These are phyloP conservation scores for Trichoderma atroviride DNA, from an alignment of 2,329 filamentous ascomycete species.

Conservation along the genomic window DNA sequence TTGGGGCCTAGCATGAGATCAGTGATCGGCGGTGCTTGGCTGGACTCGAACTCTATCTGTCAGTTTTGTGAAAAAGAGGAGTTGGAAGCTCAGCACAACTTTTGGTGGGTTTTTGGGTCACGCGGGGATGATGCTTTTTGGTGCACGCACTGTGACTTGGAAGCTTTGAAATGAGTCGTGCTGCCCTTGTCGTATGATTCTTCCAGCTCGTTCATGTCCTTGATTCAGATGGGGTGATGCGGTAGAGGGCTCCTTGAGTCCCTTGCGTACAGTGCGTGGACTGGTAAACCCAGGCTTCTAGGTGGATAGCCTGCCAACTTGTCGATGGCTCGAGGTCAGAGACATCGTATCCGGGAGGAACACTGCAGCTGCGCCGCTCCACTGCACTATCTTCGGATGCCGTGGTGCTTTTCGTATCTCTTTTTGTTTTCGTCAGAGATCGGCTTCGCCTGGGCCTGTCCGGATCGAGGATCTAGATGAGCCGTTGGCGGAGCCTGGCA, in stretches of 20 bases:
- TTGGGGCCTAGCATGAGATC: constrained; percentile 5
- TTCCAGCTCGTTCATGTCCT: neutral
- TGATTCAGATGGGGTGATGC: neutral
- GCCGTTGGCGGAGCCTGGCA: neutral
- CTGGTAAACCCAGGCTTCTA: neutral
- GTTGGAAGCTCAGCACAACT: neutral
- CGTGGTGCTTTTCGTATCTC: constrained; percentile 22
- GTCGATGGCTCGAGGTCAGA: neutral
- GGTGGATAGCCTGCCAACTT: neutral
- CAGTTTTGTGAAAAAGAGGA: neutral
- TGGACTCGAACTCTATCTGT: constrained; percentile 23
- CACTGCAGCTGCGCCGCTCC: constrained; percentile 24
- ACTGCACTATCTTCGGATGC: constrained; percentile 22
- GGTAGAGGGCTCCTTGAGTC: neutral
- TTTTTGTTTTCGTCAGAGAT: constrained; percentile 21
- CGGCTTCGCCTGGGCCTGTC: neutral
- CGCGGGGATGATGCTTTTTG: neutral
- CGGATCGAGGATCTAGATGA: constrained; percentile 1
- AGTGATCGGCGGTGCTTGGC: constrained; percentile 20
- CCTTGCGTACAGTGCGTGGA: neutral
- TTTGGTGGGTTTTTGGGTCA: constrained; percentile 9
- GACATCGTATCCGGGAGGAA: constrained; percentile 28
- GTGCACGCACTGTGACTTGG: constrained; percentile 16
- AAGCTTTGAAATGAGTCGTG: neutral
- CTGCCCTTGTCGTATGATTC: neutral